Conservation (phyloP, 306 rosid species). For the Cicer pinnatifidum region DNA sequence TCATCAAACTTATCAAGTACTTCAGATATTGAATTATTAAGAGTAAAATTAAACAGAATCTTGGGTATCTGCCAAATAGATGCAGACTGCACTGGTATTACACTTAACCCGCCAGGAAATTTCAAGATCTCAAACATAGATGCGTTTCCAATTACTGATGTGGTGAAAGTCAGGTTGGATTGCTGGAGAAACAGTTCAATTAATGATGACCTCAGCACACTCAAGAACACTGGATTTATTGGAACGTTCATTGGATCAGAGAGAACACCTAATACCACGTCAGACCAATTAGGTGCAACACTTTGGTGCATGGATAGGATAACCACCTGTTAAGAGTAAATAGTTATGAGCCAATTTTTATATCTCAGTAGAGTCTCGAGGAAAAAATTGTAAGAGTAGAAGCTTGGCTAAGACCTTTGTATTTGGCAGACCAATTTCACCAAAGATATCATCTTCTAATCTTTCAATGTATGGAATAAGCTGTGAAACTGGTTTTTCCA, state of each 20-base stretch:
- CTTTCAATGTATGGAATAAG: conserved; percentile 69
- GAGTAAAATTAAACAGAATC: conserved; percentile 82
- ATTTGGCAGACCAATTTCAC: conserved; percentile 76
- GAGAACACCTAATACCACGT: conserved; percentile 80
- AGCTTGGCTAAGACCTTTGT: conserved; percentile 62
- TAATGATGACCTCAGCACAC: conserved; percentile 72
- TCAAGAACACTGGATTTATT: conserved; percentile 69
- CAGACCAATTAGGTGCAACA: conserved; percentile 61
- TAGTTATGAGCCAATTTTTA: conserved; percentile 43
- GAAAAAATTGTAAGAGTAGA: neutral
- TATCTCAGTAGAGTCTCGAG: conserved; percentile 14
- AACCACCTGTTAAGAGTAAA: conserved; percentile 66
- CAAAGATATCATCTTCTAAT: conserved; percentile 77
- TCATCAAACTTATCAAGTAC: conserved; percentile 62
- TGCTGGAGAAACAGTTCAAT: conserved; percentile 73
- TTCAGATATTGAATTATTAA: conserved; percentile 68
- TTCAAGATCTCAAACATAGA: conserved; percentile 72
- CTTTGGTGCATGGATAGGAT: conserved; percentile 73
- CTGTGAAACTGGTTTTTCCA: conserved; percentile 76
- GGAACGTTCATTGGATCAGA: conserved; percentile 67
- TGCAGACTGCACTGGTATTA: conserved; percentile 69
- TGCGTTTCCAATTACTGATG: conserved; percentile 70
- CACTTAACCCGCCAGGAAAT: conserved; percentile 78
- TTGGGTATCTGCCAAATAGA: conserved; percentile 71
- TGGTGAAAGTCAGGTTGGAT: conserved; percentile 76